Base-by-base conservation (phyloP, 805 yeast species). In the Lipomyces kockii region DNA sequence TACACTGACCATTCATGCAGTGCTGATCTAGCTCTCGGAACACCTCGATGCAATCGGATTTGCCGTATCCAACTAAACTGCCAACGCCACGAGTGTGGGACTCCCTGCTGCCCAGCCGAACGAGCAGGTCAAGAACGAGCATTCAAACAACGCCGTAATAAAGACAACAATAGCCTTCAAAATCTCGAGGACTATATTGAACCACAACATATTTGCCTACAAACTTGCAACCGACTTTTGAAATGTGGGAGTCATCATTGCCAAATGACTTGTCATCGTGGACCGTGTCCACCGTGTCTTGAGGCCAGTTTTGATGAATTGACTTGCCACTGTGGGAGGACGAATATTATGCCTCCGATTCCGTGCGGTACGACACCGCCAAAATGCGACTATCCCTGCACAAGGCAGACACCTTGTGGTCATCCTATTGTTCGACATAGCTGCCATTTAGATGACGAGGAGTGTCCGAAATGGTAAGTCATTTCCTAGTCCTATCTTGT, bases 1-100 rank as follows among this genome's bases (percentile, higher is more conserved):
- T 43, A 43, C 14, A 8, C 17, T 39, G 6, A 17, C 29, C 25
- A n/a, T 34, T 3, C 22, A 7, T 9, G 32, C 14, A 65, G 71
- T 27, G 58, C 55, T 51, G 64, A 65, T 20, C 56, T 68, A 25
- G 53, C 11, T 9, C 34, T 51, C 27, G 71, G 70, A 46, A 71
- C 68, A 9, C 92, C 97, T 20, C 79, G 77, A 39, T 92, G 98
- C 79, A 78, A 77, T 4, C 86, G 87, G 60, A 88, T 88, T 75
- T 93, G 97, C 77, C 85, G 86, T 57, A 90, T 92, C 0, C 78
- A 87, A 60, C 83, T 90, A 77, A 89, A 87, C 68, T 92, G 98
- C 76, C 85, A 94, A 68, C 85, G 91, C 67, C 98, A 92, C 78
- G 82, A 87, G 68, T 95, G 97, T 77, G 77, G 82, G 20, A 82